phyloP scores from a whole-genome alignment of 805 yeast species.

The Starmerella khaoyaiensis region DNA sequence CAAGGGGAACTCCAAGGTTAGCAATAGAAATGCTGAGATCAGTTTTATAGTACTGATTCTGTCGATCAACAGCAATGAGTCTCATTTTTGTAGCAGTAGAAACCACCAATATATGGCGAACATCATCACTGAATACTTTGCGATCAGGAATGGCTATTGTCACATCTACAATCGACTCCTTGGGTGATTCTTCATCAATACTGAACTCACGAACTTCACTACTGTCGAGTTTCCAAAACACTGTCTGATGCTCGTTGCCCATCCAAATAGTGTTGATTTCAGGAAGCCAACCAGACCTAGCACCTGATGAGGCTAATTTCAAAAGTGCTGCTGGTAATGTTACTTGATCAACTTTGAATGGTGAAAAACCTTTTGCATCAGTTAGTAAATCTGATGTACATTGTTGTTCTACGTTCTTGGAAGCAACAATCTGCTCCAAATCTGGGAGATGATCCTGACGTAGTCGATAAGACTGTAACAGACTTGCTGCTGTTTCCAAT shows the following conservation, averaged over 20 bases:
- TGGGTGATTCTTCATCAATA: not conserved
- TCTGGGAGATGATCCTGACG: constrained; percentile 20
- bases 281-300: constrained; percentile 61
- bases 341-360: constrained; percentile 12
- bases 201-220: constrained; percentile 64
- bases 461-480: constrained; percentile 19
- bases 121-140: constrained; percentile 65
- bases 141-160: constrained; percentile 69
- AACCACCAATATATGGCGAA: constrained; percentile 58
- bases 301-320: not conserved
- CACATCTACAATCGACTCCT: constrained; percentile 64
- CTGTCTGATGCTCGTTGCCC: constrained; percentile 54
- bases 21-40: constrained; percentile 67
- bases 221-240: constrained; percentile 69
- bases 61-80: constrained; percentile 56
- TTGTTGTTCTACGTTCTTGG: constrained; percentile 18
- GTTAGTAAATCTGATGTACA: constrained; percentile 16
- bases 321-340: constrained; percentile 16
- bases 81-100: constrained; percentile 72
- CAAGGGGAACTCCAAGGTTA: constrained; percentile 62
- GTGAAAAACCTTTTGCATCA: constrained; percentile 13
- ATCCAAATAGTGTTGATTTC: constrained; percentile 79
- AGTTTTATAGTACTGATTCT: constrained; percentile 64
- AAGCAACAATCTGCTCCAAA: constrained; percentile 16
- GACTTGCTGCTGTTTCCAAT: constrained; percentile 18